A percentile compares a stretch with the other conserved stretches of the same genome.
Conservation (phyloP, 1,284 basidiomycete species). For the Schizophyllum amplum region DNA sequence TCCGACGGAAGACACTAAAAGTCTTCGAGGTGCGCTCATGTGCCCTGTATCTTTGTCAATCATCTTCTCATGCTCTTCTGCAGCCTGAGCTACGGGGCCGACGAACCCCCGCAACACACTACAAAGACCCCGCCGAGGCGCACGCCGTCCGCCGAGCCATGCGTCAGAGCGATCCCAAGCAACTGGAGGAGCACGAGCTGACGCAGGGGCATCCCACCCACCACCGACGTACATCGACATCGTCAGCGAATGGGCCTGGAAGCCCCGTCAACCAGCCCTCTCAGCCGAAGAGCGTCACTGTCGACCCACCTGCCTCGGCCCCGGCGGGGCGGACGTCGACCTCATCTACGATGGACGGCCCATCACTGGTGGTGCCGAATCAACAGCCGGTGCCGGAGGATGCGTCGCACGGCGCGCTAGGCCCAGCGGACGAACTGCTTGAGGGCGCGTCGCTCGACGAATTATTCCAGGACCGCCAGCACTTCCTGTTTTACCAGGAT, state of each 20-base stretch:
- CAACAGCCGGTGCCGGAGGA: too few species aligned
- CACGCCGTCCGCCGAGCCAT: conserved; percentile 82
- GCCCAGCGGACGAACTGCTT: too few species aligned
- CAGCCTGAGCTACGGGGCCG: conserved; percentile 57
- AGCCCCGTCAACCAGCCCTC: too few species aligned
- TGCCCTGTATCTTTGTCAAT: not conserved
- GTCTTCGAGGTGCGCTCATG: conserved; percentile 74
- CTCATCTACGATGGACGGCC: too few species aligned
- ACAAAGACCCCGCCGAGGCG: conserved; percentile 59
- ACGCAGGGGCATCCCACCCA: conserved; percentile 53
- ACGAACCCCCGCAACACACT: conserved; percentile 33
- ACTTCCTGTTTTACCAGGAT: conserved; percentile 95
- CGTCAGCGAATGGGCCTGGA: too few species aligned
- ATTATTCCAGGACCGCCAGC: conserved; percentile 66
- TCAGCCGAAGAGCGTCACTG: too few species aligned
- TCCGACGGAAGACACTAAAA: conserved; percentile 83
- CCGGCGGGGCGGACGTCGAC: too few species aligned
- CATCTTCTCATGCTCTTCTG: not conserved
- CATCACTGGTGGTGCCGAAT: too few species aligned
- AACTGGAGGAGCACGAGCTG: conserved; percentile 47
- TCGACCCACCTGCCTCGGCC: too few species aligned
- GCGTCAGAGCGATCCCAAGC: conserved; percentile 75
- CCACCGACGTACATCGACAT: conserved; percentile 9
- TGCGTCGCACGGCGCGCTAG: too few species aligned
- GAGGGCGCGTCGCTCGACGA: conserved; percentile 16